phyloP scores from a whole-genome alignment of 2,329 filamentous ascomycete species.

The Phaeophleospora eucalypticola region DNA sequence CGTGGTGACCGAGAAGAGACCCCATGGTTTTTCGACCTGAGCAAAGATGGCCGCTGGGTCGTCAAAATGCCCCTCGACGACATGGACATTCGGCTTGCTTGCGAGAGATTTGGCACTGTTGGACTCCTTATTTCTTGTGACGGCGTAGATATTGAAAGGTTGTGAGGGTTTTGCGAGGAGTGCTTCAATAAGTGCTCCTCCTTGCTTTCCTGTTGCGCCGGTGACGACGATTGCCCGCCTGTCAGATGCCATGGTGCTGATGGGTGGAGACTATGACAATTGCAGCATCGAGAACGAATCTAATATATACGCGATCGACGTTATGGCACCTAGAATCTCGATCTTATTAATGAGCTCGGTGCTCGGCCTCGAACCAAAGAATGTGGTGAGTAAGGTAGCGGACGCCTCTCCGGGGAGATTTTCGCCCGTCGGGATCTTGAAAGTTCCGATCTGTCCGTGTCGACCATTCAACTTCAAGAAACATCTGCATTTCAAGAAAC shows the following conservation, averaged over 20 bases:
- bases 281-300: too few species aligned
- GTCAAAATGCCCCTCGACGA: slow-evolving; percentile 57
- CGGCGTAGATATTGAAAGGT: slow-evolving; percentile 49
- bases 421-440: too few species aligned
- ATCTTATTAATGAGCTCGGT: too few species aligned
- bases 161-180: slow-evolving; percentile 34
- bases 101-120: slow-evolving; percentile 48
- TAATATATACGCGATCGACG: too few species aligned
- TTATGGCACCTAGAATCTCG: too few species aligned
- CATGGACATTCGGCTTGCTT: slow-evolving; percentile 44
- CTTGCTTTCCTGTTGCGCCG: slow-evolving; percentile 47
- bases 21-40: slow-evolving; percentile 25
- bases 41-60: slow-evolving; percentile 50
- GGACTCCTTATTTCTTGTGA: slow-evolving; percentile 55
- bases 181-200: slow-evolving; percentile 41
- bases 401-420: too few species aligned
- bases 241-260: slow-evolving; percentile 21
- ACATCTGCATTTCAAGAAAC: too few species aligned
- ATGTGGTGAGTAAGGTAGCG: too few species aligned
- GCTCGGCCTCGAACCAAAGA: too few species aligned
- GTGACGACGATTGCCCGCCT: slow-evolving; percentile 39
- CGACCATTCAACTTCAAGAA: too few species aligned
- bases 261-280: too few species aligned
- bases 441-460: too few species aligned
- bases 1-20: slow-evolving; percentile 26